Conservation (phyloP, 371 early-diverging fungal genomes). For the Saksenaea vasiformis region DNA sequence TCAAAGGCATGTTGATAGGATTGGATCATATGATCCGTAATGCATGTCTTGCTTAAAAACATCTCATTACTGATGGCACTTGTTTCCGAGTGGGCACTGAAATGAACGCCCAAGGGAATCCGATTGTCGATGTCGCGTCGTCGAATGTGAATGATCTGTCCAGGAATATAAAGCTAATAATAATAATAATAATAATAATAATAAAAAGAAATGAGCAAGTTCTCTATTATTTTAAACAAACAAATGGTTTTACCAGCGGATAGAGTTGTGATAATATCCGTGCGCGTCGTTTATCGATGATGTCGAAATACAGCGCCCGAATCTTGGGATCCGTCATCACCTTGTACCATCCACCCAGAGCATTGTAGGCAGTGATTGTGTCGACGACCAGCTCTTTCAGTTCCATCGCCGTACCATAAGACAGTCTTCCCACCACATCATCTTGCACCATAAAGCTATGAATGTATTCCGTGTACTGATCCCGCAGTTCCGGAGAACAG, state of each 20-base stretch:
- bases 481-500: constrained; percentile 61
- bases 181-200: neutral
- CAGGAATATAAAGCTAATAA: constrained; percentile 43
- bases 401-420: constrained; percentile 71
- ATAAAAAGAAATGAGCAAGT: no score
- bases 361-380: constrained; percentile 37
- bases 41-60: constrained; percentile 39
- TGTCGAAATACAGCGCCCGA: constrained; percentile 32
- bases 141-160: constrained; percentile 38
- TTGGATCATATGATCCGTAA: constrained; percentile 44
- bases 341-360: constrained; percentile 32
- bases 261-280: constrained; percentile 27
- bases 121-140: constrained; percentile 20
- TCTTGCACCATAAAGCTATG: constrained; percentile 71
- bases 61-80: constrained; percentile 36
- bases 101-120: constrained; percentile 13
- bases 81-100: constrained; percentile 19
- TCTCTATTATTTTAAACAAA: no score
- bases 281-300: constrained; percentile 28
- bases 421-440: constrained; percentile 75
- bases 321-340: constrained; percentile 23
- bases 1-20: constrained; percentile 35
- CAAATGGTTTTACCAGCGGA: constrained; percentile 31
- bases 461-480: constrained; percentile 59
- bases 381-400: constrained; percentile 44